Conservation (phyloP, 768 basidiomycete species). For the Clavulina sp. region DNA sequence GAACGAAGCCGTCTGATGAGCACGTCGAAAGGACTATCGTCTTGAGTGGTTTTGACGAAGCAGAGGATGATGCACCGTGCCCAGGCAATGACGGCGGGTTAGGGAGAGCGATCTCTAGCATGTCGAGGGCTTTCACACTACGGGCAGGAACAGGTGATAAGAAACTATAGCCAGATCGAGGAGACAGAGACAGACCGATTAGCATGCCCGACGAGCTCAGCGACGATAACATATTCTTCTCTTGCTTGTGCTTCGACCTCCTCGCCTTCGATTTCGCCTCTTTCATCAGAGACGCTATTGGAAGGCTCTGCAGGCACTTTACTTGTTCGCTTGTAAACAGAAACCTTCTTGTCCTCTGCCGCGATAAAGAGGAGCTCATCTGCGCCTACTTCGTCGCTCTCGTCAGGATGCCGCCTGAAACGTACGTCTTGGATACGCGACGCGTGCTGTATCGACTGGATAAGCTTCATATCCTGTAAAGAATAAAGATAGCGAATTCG, state of each 20-base stretch:
- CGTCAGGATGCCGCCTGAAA: slow-evolving; percentile 34
- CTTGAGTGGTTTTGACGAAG: slow-evolving; percentile 13
- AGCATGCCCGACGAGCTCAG: slow-evolving; percentile 58
- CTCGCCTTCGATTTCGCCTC: slow-evolving; percentile 12
- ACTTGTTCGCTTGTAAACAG: slow-evolving; percentile 38
- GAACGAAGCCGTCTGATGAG: slow-evolving; percentile 80
- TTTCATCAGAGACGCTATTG: slow-evolving; percentile 13
- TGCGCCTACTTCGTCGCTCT: too few relatives aligned
- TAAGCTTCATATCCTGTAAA: slow-evolving; percentile 55
- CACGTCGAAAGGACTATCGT: slow-evolving; percentile 50
- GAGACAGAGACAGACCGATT: slow-evolving; percentile 48
- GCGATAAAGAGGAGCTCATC: slow-evolving; percentile 64
- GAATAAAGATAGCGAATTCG: slow-evolving; percentile 2
- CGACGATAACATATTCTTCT: slow-evolving; percentile 27
- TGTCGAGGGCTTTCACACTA: slow-evolving; percentile 71
- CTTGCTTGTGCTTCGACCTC: not conserved
- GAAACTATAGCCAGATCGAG: not conserved
- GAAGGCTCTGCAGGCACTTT: slow-evolving; percentile 22
- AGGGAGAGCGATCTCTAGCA: slow-evolving; percentile 42
- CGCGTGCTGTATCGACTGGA: slow-evolving; percentile 56
- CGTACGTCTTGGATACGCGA: slow-evolving; percentile 71
- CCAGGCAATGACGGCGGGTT: too few relatives aligned
- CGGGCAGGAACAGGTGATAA: not conserved
- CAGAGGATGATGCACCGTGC: too few relatives aligned
- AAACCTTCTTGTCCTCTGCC: slow-evolving; percentile 78